Base-by-base conservation (phyloP, 306 rosid species). In the Cicer arietinum region DNA sequence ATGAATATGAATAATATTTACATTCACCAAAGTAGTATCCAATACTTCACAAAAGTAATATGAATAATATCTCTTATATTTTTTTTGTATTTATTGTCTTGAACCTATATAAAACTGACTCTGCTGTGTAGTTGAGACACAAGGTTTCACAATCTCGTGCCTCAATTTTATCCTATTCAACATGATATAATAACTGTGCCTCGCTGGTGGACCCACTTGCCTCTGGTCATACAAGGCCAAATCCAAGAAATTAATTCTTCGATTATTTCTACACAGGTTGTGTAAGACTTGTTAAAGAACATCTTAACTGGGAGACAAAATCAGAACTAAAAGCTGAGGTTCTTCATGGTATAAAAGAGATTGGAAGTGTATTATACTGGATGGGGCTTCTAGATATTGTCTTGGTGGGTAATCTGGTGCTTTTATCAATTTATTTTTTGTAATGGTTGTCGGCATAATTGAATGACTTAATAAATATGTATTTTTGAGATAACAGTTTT, bases 381-480 rank as follows among this genome's bases (percentile, higher is more conserved):
- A 88, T 90, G 88, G 97, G 98, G 66, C 93, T 94, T 75, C 91
- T 94, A 77, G 98, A 94, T 85, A 87, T 91, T 53, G 97, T 91
- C 73, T 80, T 94, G 98, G 98, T 94, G 61, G 67, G 97, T 90
- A 78, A 70, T 68, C 67, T 52, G 41, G 44, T 79, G 63, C 75
- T 18, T 46, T 53, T 71, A 25, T 61, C 70, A 71, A 13, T 79
- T 65, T 80, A 73, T 63, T 42, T 77, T 50, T 66, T 48, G 18
- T 47, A 47, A 10, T 67, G 57, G 52, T 64, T 39, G 30, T 60
- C 67, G 35, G 37, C 64, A 60, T 51, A 67, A 30, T 47, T 43
- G 46, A 42, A 59, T 51, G 77, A 71, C 73, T 79, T 67, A 20
- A 64, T 58, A 50, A 25, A 67, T 74, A 61, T 56, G 13, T 61